These are phyloP conservation scores for Barnettozyma salicaria DNA, from an alignment of 805 yeast genomes.

Conservation along the genomic window DNA sequence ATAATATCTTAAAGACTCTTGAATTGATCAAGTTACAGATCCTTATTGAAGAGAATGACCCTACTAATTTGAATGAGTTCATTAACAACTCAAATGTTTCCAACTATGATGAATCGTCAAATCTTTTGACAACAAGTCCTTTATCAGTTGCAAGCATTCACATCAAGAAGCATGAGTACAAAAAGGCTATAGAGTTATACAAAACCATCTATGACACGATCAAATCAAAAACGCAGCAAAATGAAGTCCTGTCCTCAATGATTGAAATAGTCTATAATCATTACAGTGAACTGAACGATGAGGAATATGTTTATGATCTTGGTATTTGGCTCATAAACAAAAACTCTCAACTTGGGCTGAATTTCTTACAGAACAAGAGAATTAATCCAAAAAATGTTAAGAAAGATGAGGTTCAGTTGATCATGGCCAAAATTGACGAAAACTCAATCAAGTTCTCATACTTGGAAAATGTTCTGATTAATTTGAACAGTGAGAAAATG, in stretches of 20 bases:
- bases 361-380: constrained; percentile 8
- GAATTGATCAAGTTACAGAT: constrained; percentile 16
- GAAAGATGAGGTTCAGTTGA: constrained; percentile 5
- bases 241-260: constrained; percentile 2
- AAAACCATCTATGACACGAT: constrained; percentile 1
- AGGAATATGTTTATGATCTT: constrained; percentile 3
- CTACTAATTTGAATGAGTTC: constrained; percentile 5
- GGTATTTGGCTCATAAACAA: constrained; percentile 10
- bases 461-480: constrained; percentile 7
- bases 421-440: constrained; percentile 10
- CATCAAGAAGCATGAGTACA: constrained; percentile 6
- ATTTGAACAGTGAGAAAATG: constrained; percentile 8
- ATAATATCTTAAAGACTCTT: constrained; percentile 14
- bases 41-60: constrained; percentile 8
- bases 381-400: neutral
- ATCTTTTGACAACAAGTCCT: constrained; percentile 4
- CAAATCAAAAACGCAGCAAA: neutral
- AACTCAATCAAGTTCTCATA: constrained; percentile 7
- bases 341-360: constrained; percentile 7
- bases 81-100: constrained; percentile 5
- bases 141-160: constrained; percentile 8
- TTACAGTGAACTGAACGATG: constrained; percentile 1
- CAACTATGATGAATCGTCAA: constrained; percentile 8
- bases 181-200: constrained; percentile 4
- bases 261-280: constrained; percentile 6